phyloP scores from a whole-genome alignment of 495 filamentous ascomycete species.

The Lasiosphaeria ovina region DNA sequence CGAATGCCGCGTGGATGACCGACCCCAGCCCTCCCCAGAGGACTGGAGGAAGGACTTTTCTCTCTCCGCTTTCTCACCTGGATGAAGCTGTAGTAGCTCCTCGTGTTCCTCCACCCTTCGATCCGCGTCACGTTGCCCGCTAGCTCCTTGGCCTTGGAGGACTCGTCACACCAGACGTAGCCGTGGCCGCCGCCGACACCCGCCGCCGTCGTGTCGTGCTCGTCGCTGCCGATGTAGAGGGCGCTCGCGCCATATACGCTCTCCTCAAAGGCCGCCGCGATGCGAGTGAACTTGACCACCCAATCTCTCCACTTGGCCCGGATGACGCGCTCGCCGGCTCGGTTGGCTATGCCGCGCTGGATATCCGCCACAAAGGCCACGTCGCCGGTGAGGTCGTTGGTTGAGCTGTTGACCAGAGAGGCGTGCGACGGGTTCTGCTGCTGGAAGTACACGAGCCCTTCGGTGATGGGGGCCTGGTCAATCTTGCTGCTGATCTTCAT shows the following conservation, averaged over 20 bases:
- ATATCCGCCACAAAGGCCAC: slow-evolving; percentile 85
- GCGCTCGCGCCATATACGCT: slow-evolving; percentile 87
- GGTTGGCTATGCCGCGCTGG: slow-evolving; percentile 72
- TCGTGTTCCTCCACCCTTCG: slow-evolving; percentile 91
- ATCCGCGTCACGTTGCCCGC: slow-evolving; percentile 86
- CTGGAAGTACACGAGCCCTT: slow-evolving; percentile 81
- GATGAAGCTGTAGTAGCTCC: slow-evolving; percentile 93
- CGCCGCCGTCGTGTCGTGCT: slow-evolving; percentile 56
- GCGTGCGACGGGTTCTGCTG: slow-evolving; percentile 66
- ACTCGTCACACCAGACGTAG: slow-evolving; percentile 89
- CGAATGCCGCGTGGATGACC: not conserved
- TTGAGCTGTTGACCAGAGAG: slow-evolving; percentile 33
- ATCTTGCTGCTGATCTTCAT: slow-evolving; percentile 90
- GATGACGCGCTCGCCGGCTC: slow-evolving; percentile 87
- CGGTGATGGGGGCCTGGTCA: slow-evolving; percentile 71
- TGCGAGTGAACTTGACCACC: slow-evolving; percentile 84
- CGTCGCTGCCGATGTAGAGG: slow-evolving; percentile 80
- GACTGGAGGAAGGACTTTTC: too few relatives aligned
- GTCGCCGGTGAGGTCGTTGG: slow-evolving; percentile 79
- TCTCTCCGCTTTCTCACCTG: slow-evolving; percentile 52
- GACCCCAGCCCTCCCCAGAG: too few relatives aligned
- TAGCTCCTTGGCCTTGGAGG: slow-evolving; percentile 76
- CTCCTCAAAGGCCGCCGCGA: slow-evolving; percentile 93
- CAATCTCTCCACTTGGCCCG: slow-evolving; percentile 88
- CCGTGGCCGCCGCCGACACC: slow-evolving; percentile 70